Base-by-base conservation (phyloP, 2,329 filamentous ascomycete genomes). In the Trichoderma sp. region DNA sequence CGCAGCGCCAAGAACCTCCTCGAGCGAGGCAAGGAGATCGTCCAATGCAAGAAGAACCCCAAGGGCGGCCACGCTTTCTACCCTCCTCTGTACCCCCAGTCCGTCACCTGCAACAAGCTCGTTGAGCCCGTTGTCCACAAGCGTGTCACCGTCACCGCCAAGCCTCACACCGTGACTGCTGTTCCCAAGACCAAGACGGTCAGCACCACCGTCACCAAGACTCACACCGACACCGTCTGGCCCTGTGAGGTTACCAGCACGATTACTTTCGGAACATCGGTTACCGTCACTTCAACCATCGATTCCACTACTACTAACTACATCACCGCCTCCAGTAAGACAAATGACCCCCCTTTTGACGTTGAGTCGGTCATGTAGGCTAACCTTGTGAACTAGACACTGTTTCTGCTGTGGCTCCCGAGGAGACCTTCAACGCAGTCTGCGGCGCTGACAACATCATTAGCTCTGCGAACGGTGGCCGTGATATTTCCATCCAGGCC, bases 61-160 rank as follows among this genome's bases (percentile, higher is more conserved):
- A 18, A 43, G 10, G 26, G 32, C 6, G 66, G 66, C n/a, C 66
- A 58, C 13, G 3, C 34, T 24, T 61, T 68, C 58, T 61, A 34
- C 18, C 66, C 66, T 49, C 66, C 66, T 32, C 32, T 68, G 21
- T 30, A 61, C 58, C 58, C 66, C n/a, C 56, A 68, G 30, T 68
- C 26, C 32, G 66, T 68, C 32, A 11, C 49, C 7, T 68, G 66
- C 34, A 58, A 46, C n/a, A 61, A 61, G 49, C 18, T 68, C 37
- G 24, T 68, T n/a, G 59, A 68, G 49, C 66, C 34, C 34, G 32
- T 61, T 34, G 46, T 61, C 39, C 28, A 61, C 58, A 61, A 68
- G 66, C 46, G 46, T 7, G 58, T 61, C 28, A 68, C 66, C 2
- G 32, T 34, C 24, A 68, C 66, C 24, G 66, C 66, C 34, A 56